These are phyloP conservation scores for Metschnikowia bowlesiae DNA, from an alignment of 805 yeast species.

Conservation along the genomic window DNA sequence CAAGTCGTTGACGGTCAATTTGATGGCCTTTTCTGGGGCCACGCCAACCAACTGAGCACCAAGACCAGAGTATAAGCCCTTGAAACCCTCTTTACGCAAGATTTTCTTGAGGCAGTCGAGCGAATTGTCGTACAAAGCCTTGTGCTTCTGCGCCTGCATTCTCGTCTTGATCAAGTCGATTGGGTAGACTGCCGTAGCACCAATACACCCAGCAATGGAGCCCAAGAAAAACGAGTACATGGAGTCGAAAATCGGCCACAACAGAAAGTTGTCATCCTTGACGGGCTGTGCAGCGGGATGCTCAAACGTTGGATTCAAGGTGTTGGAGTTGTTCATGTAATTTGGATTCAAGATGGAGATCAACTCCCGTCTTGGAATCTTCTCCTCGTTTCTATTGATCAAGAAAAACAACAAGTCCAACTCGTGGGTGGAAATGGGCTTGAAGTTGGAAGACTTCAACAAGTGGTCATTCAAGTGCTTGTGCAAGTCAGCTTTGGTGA, in stretches of 20 bases:
- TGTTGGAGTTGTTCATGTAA: conserved; percentile 32
- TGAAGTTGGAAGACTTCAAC: conserved; percentile 40
- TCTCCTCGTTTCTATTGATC: conserved; percentile 34
- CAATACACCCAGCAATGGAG: conserved; percentile 94
- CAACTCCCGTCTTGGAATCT: conserved; percentile 39
- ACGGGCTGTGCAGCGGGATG: conserved; percentile 40
- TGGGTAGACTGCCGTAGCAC: conserved; percentile 97
- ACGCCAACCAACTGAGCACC: conserved; percentile 95
- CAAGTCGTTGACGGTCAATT: conserved; percentile 88
- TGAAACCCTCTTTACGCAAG: conserved; percentile 67
- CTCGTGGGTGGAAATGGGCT: conserved; percentile 37
- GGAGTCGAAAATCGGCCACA: conserved; percentile 59
- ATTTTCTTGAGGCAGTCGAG: conserved; percentile 83
- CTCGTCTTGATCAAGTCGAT: conserved; percentile 94
- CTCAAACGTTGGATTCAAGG: conserved; percentile 36
- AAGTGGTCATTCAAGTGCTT: conserved; percentile 41
- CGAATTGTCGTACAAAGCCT: conserved; percentile 70
- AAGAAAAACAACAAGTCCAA: conserved; percentile 39
- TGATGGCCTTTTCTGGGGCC: conserved; percentile 97
- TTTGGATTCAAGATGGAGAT: conserved; percentile 56
- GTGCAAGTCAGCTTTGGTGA: conserved; percentile 39
- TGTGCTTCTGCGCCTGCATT: conserved; percentile 90
- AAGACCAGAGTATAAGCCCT: conserved; percentile 87
- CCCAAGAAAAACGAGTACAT: conserved; percentile 85
- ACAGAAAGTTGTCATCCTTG: conserved; percentile 36